A percentile compares a stretch with the other conserved stretches of the same genome.
Conservation (phyloP, 2,329 filamentous ascomycete species). For the Pseudocercospora musae region DNA sequence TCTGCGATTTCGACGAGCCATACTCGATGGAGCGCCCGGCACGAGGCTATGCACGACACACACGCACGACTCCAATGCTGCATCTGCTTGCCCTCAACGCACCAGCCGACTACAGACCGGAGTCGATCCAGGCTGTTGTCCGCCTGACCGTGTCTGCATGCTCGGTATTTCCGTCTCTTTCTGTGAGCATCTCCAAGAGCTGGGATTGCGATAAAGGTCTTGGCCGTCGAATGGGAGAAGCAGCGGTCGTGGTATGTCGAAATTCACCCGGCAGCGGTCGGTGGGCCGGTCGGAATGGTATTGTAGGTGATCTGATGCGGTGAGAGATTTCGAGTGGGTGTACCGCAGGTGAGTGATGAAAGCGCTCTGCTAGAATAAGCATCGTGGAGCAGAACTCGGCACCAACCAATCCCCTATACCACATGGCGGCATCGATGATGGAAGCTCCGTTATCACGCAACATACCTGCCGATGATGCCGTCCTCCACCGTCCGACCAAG, state of each 20-base stretch:
- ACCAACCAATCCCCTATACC: not conserved
- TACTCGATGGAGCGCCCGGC: not conserved
- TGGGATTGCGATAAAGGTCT: not conserved
- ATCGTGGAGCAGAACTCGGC: too few relatives aligned
- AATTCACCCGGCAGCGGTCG: not conserved
- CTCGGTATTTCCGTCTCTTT: not conserved
- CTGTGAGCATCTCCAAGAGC: not conserved
- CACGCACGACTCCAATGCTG: not conserved
- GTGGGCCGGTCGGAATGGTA: not conserved
- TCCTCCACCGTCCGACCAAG: not conserved
- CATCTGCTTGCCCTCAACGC: too few relatives aligned
- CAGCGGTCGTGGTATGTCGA: not conserved
- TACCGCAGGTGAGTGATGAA: too few relatives aligned
- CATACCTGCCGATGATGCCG: not conserved
- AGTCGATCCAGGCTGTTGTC: not conserved
- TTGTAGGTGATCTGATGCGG: not conserved
- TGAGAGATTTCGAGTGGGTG: not conserved
- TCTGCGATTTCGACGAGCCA: not conserved
- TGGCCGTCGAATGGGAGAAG: not conserved
- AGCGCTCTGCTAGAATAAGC: too few relatives aligned
- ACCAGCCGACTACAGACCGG: not conserved
- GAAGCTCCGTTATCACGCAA: not conserved
- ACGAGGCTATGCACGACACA: too few relatives aligned
- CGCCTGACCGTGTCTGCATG: not conserved
- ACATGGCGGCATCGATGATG: too few relatives aligned